phyloP scores from a whole-genome alignment of 2,329 filamentous ascomycete genomes.

The Botryotinia narcissicola region DNA sequence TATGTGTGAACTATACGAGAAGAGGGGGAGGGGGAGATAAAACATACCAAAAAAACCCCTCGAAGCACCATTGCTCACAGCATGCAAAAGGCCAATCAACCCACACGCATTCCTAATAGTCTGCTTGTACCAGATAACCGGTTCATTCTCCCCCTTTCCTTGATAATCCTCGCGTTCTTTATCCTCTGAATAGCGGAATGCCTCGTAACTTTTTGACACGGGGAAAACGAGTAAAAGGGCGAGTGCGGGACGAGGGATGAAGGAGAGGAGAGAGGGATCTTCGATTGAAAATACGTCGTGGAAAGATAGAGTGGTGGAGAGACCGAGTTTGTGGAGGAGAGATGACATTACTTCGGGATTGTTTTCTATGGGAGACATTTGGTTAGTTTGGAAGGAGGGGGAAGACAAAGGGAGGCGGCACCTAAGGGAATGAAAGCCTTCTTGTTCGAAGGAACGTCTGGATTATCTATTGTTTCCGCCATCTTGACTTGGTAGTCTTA shows the following conservation, averaged over 20 bases:
- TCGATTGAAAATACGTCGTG: slow-evolving; percentile 93
- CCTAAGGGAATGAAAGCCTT: slow-evolving; percentile 39
- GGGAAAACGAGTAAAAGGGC: slow-evolving; percentile 94
- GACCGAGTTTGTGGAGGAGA: slow-evolving; percentile 79
- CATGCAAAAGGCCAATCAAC: slow-evolving; percentile 84
- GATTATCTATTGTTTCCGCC: slow-evolving; percentile 25
- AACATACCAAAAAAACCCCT: slow-evolving; percentile 88
- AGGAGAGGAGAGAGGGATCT: slow-evolving; percentile 80
- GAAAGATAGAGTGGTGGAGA: slow-evolving; percentile 71
- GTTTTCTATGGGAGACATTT: slow-evolving; percentile 49
- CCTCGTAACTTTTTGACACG: slow-evolving; percentile 76
- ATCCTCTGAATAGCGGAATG: slow-evolving; percentile 74
- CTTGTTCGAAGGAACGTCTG: slow-evolving; percentile 35
- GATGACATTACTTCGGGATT: slow-evolving; percentile 89
- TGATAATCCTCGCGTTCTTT: slow-evolving; percentile 59
- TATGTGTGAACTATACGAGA: slow-evolving; percentile 59
- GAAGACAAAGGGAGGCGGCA: slow-evolving; percentile 18
- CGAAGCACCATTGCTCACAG: slow-evolving; percentile 74
- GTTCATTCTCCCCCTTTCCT: slow-evolving; percentile 65
- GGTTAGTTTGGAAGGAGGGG: not conserved
- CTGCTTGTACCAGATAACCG: slow-evolving; percentile 91
- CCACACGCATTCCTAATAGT: slow-evolving; percentile 96
- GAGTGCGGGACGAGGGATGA: slow-evolving; percentile 84
- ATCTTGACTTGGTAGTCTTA: not conserved
- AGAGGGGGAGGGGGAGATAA: too few species aligned